A percentile compares a stretch with the other conserved stretches of the same genome.
Conservation (phyloP, 768 basidiomycete species). For the Cystoderma amianthinum region DNA sequence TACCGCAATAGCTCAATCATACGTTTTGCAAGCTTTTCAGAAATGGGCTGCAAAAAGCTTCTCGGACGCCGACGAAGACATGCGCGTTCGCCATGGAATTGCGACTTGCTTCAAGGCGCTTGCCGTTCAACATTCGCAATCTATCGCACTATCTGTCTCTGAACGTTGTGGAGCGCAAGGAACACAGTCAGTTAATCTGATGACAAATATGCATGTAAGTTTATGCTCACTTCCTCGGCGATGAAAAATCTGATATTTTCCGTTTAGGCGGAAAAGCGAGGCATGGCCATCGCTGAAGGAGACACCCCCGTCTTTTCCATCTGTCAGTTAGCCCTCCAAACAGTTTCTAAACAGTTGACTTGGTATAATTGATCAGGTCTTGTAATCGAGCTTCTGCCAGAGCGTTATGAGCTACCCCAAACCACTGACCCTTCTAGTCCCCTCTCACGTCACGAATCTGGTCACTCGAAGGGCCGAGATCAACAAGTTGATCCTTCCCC, state of each 20-base stretch:
- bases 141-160: slow-evolving; percentile 9
- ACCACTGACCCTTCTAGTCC: slow-evolving; percentile 10
- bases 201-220: slow-evolving; percentile 23
- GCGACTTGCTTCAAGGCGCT: slow-evolving; percentile 14
- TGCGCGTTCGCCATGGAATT: slow-evolving; percentile 12
- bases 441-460: slow-evolving; percentile 14
- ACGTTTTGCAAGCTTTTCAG: slow-evolving; percentile 25
- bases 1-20: slow-evolving; percentile 22
- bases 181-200: slow-evolving; percentile 27
- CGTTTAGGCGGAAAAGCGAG: slow-evolving; percentile 27
- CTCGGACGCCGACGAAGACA: slow-evolving; percentile 10
- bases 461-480: slow-evolving; percentile 21
- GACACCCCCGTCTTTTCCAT: slow-evolving; percentile 32
- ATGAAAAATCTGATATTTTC: not conserved
- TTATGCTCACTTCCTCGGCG: not conserved
- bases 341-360: not conserved
- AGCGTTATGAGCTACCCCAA: slow-evolving; percentile 11
- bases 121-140: slow-evolving; percentile 9
- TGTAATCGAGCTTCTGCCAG: slow-evolving; percentile 17
- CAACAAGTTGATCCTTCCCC: slow-evolving; percentile 30
- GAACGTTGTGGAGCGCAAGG: slow-evolving; percentile 40
- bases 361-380: slow-evolving; percentile 11
- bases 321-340: slow-evolving; percentile 22
- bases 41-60: slow-evolving; percentile 17
- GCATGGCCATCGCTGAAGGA: slow-evolving; percentile 36